A percentile compares a stretch with the other conserved stretches of the same genome.
Evolutionary conservation across 2,329 filamentous ascomycete species (phyloP).

Genomic region (Phaeosphaeriaceae sp.): DNA sequence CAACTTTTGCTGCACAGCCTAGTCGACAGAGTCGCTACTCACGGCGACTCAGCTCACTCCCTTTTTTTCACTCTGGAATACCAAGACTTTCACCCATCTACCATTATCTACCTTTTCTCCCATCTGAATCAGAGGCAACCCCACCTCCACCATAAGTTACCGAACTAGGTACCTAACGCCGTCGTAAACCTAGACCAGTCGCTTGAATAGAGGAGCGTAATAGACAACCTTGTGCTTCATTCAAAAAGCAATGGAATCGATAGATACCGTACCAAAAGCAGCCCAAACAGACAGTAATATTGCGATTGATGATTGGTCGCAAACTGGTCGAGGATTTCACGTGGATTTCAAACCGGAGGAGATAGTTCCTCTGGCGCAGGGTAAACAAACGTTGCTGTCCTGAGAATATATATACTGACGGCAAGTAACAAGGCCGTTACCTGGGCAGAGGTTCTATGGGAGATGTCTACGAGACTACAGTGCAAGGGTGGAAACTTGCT

Average conservation of each 20-base stretch:
- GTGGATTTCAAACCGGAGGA: constrained; percentile 24
- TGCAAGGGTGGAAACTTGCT: constrained; percentile 19
- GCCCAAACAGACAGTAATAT: constrained; percentile 1
- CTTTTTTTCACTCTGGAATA: background rate
- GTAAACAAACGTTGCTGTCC: background rate
- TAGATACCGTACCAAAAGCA: too few species aligned
- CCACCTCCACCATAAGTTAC: too few species aligned
- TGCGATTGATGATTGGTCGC: constrained; percentile 21
- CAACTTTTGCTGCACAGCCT: constrained; percentile 2
- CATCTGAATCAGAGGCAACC: too few species aligned
- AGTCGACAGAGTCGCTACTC: constrained; percentile 4
- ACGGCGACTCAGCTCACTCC: background rate
- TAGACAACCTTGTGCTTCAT: too few species aligned
- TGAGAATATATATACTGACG: background rate
- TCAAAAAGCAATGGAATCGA: too few species aligned
- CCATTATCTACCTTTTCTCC: too few species aligned
- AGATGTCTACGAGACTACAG: constrained; percentile 24
- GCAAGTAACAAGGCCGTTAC: constrained; percentile 1
- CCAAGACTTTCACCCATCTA: too few species aligned
- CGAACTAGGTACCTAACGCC: too few species aligned
- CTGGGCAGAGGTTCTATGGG: constrained; percentile 27
- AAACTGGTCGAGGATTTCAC: constrained; percentile 23
- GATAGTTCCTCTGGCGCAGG: constrained; percentile 17
- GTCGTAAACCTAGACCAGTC: too few species aligned
- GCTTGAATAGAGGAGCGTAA: too few species aligned